phyloP scores from a whole-genome alignment of 1,139 yeast genomes.

The Diutina pseudorugosa region DNA sequence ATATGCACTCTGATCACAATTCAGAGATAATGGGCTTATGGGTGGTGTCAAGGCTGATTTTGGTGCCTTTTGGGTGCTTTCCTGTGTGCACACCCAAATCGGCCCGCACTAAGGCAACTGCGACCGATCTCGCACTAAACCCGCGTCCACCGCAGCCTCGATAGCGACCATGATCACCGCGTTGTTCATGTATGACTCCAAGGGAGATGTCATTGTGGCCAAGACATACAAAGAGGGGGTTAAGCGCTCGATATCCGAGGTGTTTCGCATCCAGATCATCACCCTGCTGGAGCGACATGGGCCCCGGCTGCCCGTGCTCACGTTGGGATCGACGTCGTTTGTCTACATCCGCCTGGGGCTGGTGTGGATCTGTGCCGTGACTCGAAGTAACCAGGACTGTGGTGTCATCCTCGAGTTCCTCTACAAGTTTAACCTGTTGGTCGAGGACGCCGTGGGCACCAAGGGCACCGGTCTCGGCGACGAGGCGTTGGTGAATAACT shows the following conservation, averaged over 20 bases:
- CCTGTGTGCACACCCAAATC: not conserved
- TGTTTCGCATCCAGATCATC: conserved; percentile 83
- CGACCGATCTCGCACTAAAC: not conserved
- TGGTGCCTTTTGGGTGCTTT: too few species aligned
- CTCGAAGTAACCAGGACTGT: conserved; percentile 82
- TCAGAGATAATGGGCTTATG: too few species aligned
- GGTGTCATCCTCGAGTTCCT: conserved; percentile 70
- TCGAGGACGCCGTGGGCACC: conserved; percentile 20
- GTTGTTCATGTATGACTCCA: conserved; percentile 58
- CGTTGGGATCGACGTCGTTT: conserved; percentile 88
- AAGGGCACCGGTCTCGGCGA: conserved; percentile 15
- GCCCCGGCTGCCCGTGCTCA: conserved; percentile 71
- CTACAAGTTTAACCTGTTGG: conserved; percentile 38
- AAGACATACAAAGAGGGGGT: conserved; percentile 49
- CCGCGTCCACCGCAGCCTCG: not conserved
- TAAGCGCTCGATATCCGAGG: conserved; percentile 62
- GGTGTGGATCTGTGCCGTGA: conserved; percentile 76
- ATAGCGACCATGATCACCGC: conserved; percentile 55
- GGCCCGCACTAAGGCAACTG: not conserved
- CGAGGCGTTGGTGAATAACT: conserved; percentile 34
- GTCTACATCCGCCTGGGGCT: conserved; percentile 61
- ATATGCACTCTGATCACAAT: too few species aligned
- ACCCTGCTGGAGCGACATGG: conserved; percentile 14
- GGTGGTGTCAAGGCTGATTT: too few species aligned
- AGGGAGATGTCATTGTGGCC: conserved; percentile 81